Conservation (phyloP, 495 filamentous ascomycete species). For the Penicillium parvum region DNA sequence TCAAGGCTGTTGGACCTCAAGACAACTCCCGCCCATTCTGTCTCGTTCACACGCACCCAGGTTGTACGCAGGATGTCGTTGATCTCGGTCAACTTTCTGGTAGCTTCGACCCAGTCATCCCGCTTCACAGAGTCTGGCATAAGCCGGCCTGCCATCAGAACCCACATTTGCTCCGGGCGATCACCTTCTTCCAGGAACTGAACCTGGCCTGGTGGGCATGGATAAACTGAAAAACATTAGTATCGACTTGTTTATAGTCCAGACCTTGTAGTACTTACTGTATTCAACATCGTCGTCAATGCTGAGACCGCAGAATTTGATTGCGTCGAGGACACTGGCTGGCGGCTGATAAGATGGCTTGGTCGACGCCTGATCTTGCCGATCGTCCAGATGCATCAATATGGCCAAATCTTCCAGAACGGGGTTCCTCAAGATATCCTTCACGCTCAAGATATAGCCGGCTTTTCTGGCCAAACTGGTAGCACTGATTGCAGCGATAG, state of each 20-base stretch:
- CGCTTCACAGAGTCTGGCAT: constrained; percentile 3
- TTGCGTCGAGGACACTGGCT: no score
- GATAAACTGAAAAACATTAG: no score
- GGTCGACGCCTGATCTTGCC: no score
- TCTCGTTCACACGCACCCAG: constrained; percentile 2
- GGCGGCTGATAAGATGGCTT: no score
- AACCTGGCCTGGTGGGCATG: constrained; percentile 17
- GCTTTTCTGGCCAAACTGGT: background rate
- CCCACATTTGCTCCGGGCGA: constrained; percentile 13
- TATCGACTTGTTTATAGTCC: no score
- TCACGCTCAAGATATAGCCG: no score
- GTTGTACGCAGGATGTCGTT: constrained; percentile 20
- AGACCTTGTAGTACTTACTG: no score
- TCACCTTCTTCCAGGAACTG: constrained; percentile 19
- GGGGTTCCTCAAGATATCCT: no score
- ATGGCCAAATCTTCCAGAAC: no score
- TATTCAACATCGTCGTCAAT: no score
- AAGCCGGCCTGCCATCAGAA: constrained; percentile 14
- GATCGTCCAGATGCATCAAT: no score
- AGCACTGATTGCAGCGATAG: constrained; percentile 23
- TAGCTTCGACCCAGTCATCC: constrained; percentile 9
- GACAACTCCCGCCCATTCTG: constrained; percentile 9
- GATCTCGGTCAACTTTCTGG: constrained; percentile 5
- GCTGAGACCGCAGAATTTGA: no score
- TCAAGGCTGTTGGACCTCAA: constrained; percentile 3